These are phyloP conservation scores for Chalara sp. DNA, from an alignment of 2,329 filamentous ascomycete species.

Conservation along the genomic window DNA sequence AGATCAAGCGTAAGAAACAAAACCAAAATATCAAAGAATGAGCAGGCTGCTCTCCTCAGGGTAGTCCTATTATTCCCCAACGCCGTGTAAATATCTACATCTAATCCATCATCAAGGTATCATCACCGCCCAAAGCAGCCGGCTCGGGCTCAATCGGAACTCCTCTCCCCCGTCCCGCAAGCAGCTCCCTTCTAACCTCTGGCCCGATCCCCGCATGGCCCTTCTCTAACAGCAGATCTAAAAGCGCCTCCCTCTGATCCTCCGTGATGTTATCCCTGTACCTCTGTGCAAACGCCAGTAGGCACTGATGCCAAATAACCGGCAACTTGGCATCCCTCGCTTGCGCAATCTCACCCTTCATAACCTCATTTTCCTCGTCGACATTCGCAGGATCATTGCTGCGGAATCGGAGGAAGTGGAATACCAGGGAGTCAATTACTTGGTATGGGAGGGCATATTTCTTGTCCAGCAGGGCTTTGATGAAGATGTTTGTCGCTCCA, in stretches of 20 bases:
- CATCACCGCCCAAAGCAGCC: conserved; percentile 43
- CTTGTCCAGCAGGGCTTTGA: conserved; percentile 89
- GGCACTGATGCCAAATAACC: conserved; percentile 92
- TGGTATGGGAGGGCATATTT: conserved; percentile 94
- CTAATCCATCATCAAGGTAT: conserved; percentile 75
- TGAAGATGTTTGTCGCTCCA: conserved; percentile 91
- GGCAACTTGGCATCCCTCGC: conserved; percentile 64
- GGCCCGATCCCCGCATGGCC: conserved; percentile 86
- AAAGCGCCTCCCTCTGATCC: conserved; percentile 82
- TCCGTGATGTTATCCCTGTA: conserved; percentile 96
- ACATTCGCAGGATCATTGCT: conserved; percentile 56
- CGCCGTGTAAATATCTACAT: not conserved
- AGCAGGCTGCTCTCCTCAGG: too few species aligned
- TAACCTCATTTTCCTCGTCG: conserved; percentile 42
- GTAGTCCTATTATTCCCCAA: too few species aligned
- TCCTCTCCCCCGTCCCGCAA: conserved; percentile 67
- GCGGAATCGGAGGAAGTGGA: conserved; percentile 90
- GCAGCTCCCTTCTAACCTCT: conserved; percentile 80
- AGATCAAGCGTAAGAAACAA: too few species aligned
- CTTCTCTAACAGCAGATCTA: conserved; percentile 78
- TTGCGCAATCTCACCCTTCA: conserved; percentile 39
- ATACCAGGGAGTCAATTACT: conserved; percentile 89
- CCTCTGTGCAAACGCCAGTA: conserved; percentile 86
- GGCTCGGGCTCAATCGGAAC: conserved; percentile 66
- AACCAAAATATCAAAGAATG: too few species aligned